Evolutionary conservation across 495 filamentous ascomycete genomes (phyloP).

Genomic region (Hypoxylon perforatum): DNA sequence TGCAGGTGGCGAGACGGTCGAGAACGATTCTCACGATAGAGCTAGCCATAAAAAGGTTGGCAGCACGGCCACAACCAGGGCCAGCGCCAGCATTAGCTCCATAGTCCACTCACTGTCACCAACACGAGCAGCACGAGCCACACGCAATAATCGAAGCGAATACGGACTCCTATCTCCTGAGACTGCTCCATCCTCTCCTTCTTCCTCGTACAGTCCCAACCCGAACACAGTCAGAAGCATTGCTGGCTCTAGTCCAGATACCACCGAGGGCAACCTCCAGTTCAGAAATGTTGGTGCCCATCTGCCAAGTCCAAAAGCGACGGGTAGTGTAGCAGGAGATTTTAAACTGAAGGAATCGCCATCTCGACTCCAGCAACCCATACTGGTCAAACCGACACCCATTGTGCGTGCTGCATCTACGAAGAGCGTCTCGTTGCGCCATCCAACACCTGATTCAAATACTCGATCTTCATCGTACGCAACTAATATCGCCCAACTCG

Average conservation of each 20-base stretch:
- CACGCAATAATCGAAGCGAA: slow-evolving; percentile 34
- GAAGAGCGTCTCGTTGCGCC: slow-evolving; percentile 70
- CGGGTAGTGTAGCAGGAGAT: slow-evolving; percentile 10
- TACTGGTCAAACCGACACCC: slow-evolving; percentile 51
- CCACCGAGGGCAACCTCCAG: slow-evolving; percentile 1
- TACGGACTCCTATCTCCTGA: slow-evolving; percentile 41
- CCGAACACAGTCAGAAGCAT: slow-evolving; percentile 14
- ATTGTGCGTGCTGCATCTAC: slow-evolving; percentile 70
- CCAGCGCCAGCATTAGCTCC: slow-evolving; percentile 25
- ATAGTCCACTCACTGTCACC: slow-evolving; percentile 39
- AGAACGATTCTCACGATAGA: slow-evolving; percentile 18
- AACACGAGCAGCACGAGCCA: slow-evolving; percentile 43
- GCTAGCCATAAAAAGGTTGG: slow-evolving; percentile 25
- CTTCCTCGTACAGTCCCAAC: slow-evolving; percentile 33
- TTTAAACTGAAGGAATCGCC: slow-evolving; percentile 25
- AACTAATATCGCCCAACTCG: slow-evolving; percentile 83
- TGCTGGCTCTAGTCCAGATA: slow-evolving; percentile 10
- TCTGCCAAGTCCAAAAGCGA: slow-evolving; percentile 15
- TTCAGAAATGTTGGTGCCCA: slow-evolving; percentile 6
- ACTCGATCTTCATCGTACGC: slow-evolving; percentile 78
- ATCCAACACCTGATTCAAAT: slow-evolving; percentile 81
- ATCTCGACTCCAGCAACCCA: slow-evolving; percentile 31
- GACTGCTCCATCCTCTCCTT: slow-evolving; percentile 33
- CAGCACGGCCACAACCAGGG: slow-evolving; percentile 32
- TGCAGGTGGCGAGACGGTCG: slow-evolving; percentile 7